A percentile compares a stretch with the other conserved stretches of the same genome.
Evolutionary conservation across 192 early-diverging fungal species (phyloP).

Genomic region (Mortierella antarctica): DNA sequence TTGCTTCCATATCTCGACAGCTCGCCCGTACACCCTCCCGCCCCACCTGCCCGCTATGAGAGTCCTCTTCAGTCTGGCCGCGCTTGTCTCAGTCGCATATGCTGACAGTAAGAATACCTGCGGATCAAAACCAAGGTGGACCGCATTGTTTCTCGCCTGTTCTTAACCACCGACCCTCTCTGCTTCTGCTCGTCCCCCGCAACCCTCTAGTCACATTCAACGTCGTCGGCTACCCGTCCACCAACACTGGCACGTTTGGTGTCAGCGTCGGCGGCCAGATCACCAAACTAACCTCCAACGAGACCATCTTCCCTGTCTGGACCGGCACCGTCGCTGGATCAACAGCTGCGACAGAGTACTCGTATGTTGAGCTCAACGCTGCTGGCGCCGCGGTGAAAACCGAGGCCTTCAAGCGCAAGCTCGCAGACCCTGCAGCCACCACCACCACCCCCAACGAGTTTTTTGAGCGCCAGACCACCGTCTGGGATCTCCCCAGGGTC

Average conservation of each 20-base stretch:
- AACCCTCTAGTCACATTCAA: conserved; percentile 23
- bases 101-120: conserved; percentile 20
- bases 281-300: conserved; percentile 10
- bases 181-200: not conserved
- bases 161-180: not conserved
- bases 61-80: conserved; percentile 17
- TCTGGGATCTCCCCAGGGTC: conserved; percentile 50
- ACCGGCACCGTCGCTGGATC: conserved; percentile 13
- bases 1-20: no score
- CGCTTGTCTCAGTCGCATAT: conserved; percentile 29
- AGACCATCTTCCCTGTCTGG: conserved; percentile 22
- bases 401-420: conserved; percentile 25
- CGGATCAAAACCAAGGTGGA: not conserved
- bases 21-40: not conserved
- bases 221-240: conserved; percentile 18
- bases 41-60: conserved; percentile 12
- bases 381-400: conserved; percentile 7
- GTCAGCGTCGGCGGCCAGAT: conserved; percentile 12
- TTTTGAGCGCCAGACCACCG: conserved; percentile 56
- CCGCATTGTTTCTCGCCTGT: not conserved
- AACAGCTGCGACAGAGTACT: conserved; percentile 10
- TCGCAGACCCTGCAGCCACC: not conserved
- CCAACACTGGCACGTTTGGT: conserved; percentile 1
- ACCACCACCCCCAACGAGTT: conserved; percentile 56
- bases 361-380: conserved; percentile 21